phyloP scores from a whole-genome alignment of 129 eudicot genomes.

The Flaveria linearis region DNA sequence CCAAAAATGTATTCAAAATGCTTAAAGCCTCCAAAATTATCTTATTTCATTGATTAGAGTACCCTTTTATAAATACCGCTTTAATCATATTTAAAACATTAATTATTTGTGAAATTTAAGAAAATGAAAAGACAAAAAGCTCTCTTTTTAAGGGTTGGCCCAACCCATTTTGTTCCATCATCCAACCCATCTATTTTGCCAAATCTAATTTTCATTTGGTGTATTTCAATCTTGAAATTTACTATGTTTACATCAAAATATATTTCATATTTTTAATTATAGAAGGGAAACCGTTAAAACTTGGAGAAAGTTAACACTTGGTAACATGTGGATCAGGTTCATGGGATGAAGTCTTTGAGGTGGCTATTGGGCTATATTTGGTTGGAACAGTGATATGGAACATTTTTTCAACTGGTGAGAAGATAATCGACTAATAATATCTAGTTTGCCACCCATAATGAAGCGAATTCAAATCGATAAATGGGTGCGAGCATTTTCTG shows the following conservation, averaged over 20 bases:
- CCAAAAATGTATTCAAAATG: neutral
- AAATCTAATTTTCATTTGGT: neutral
- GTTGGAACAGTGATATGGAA: slow-evolving; percentile 94
- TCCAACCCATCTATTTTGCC: neutral
- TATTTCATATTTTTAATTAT: neutral
- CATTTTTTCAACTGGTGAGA: slow-evolving; percentile 89
- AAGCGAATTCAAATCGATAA: slow-evolving; percentile 18
- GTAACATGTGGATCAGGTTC: slow-evolving; percentile 60
- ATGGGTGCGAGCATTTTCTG: slow-evolving; percentile 23
- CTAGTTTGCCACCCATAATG: slow-evolving; percentile 23
- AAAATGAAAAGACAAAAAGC: neutral
- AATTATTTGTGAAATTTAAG: neutral
- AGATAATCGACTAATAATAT: slow-evolving; percentile 55
- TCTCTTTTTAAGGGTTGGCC: neutral
- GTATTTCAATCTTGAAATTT: neutral
- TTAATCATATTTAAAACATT: neutral
- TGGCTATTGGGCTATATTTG: slow-evolving; percentile 84
- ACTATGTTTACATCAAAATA: neutral
- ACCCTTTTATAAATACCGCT: neutral
- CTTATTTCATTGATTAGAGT: neutral
- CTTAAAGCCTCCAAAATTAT: neutral
- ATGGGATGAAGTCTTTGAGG: slow-evolving; percentile 92
- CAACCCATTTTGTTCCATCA: too few relatives aligned
- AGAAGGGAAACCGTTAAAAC: neutral
- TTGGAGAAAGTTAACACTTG: slow-evolving; percentile 21